Evolutionary conservation across 495 filamentous ascomycete genomes (phyloP).

Genomic region (Trypethelium eluteriae): DNA sequence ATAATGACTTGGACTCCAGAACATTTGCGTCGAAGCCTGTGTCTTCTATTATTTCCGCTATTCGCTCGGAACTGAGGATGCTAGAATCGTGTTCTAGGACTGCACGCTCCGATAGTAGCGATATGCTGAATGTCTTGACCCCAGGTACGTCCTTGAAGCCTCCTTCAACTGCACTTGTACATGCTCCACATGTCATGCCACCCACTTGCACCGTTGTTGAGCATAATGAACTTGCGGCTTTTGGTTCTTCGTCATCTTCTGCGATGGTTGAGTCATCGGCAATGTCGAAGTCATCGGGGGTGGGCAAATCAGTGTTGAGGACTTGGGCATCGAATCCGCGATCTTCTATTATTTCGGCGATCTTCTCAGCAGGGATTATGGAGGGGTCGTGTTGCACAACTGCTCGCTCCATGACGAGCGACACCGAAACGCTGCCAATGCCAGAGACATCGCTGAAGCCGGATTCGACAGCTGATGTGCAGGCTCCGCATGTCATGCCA

Average conservation of each 20-base stretch:
- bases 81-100: slow-evolving; percentile 41
- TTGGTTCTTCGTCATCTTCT: slow-evolving; percentile 27
- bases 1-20: slow-evolving; percentile 30
- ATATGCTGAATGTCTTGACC: slow-evolving; percentile 38
- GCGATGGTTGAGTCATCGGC: slow-evolving; percentile 28
- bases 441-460: slow-evolving; percentile 77
- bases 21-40: slow-evolving; percentile 40
- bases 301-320: slow-evolving; percentile 66
- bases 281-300: slow-evolving; percentile 19
- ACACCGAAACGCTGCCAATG: slow-evolving; percentile 76
- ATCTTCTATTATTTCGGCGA: slow-evolving; percentile 85
- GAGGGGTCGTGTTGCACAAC: slow-evolving; percentile 82
- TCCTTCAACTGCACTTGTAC: slow-evolving; percentile 81
- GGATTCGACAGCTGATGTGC: slow-evolving; percentile 76
- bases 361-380: slow-evolving; percentile 59
- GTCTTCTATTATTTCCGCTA: slow-evolving; percentile 56
- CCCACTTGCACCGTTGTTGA: slow-evolving; percentile 83
- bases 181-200: slow-evolving; percentile 96
- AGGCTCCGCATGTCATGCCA: slow-evolving; percentile 93
- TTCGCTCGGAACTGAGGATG: slow-evolving; percentile 54
- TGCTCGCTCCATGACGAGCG: slow-evolving; percentile 84
- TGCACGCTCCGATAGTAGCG: slow-evolving; percentile 53
- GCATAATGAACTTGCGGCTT: slow-evolving; percentile 35
- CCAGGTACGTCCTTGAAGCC: slow-evolving; percentile 54
- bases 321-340: slow-evolving; percentile 90